Evolutionary conservation across 305 asterid genomes (phyloP).

Genomic region (Solanum hybrid): DNA sequence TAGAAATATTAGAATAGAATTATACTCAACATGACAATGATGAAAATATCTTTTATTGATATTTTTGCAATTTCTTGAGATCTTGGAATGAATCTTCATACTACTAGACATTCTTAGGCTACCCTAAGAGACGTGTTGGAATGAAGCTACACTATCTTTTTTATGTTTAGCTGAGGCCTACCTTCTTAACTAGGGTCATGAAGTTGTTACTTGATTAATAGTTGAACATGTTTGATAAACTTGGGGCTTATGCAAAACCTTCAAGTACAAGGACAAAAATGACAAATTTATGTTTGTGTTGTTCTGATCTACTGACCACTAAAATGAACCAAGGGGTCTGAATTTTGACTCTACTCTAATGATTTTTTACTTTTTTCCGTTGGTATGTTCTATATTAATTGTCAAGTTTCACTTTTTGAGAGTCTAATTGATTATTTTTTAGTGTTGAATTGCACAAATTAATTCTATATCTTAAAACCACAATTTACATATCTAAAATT

Average conservation of each 20-base stretch:
- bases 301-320: neutral
- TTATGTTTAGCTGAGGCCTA: neutral
- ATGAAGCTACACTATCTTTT: neutral
- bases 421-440: neutral
- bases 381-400: neutral
- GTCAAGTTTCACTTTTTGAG: neutral
- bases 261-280: neutral
- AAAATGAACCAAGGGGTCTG: neutral
- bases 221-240: neutral
- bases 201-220: neutral
- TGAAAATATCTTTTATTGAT: neutral
- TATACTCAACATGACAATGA: slow-evolving; percentile 2
- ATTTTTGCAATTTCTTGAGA: neutral
- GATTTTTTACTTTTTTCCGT: neutral
- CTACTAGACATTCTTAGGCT: neutral
- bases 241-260: neutral
- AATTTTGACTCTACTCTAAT: neutral
- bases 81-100: neutral
- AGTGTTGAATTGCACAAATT: neutral
- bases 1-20: neutral
- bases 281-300: neutral
- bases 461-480: neutral
- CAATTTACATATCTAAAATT: neutral
- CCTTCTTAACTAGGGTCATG: neutral
- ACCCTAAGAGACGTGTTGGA: neutral